These are phyloP conservation scores for Zasmidium angulare DNA, from an alignment of 2,329 filamentous ascomycete genomes.

Conservation along the genomic window DNA sequence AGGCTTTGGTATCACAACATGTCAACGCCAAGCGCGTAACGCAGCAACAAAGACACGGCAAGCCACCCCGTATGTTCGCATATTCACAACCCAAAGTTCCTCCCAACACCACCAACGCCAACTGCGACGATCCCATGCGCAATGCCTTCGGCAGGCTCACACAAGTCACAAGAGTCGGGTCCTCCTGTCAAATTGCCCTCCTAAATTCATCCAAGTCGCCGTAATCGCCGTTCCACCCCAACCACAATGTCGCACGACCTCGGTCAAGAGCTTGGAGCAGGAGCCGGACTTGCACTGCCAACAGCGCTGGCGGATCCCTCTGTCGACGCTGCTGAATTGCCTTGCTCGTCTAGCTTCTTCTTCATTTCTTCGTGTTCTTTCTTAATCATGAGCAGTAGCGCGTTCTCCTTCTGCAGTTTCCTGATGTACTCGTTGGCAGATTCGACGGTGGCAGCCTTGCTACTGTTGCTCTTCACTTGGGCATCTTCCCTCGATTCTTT, in stretches of 20 bases:
- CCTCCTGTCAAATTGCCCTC: no score
- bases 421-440: slow-evolving; percentile 95
- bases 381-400: slow-evolving; percentile 23
- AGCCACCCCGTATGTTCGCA: background rate
- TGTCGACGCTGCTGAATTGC: background rate
- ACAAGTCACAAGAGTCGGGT: no score
- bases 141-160: no score
- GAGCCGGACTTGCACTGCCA: background rate
- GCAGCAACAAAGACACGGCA: background rate
- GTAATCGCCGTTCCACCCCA: no score
- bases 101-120: background rate
- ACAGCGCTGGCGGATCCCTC: background rate
- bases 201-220: no score
- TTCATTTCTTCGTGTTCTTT: slow-evolving; percentile 34
- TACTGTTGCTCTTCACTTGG: slow-evolving; percentile 61
- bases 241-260: no score
- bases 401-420: slow-evolving; percentile 67
- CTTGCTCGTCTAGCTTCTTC: slow-evolving; percentile 19
- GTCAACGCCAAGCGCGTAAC: background rate
- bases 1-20: background rate
- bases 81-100: background rate
- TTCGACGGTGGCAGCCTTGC: slow-evolving; percentile 97
- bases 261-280: background rate
- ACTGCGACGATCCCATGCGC: no score
- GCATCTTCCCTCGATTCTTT: slow-evolving; percentile 37